Base-by-base conservation (phyloP, 192 early-diverging fungal species). In the Coemansia sp. region DNA sequence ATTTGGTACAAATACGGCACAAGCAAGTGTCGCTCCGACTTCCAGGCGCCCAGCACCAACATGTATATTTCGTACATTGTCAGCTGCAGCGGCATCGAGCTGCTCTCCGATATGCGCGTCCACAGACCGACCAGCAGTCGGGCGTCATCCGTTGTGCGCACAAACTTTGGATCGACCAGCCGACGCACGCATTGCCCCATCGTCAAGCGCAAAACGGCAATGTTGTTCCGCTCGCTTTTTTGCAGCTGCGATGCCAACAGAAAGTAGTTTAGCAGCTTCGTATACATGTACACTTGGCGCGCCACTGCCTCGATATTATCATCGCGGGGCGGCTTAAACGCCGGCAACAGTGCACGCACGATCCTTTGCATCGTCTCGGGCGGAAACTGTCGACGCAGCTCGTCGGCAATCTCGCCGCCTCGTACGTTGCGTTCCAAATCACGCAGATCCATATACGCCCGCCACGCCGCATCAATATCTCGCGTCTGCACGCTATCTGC, bases 111-210 rank as follows among this genome's bases (percentile, higher is more conserved):
- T 14, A 80, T 68, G 34, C 54, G 26, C 55, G 57, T 21, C 58
- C 72, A 73, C 14, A 49, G 24, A 0, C 51, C 12, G 11, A 80
- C 77, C 37, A 80, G 46, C 40, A 3, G 9, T 58, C 60, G 38
- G 0, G 70, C 77, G 11, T 68, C 71, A 2, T 52, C 52, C 5
- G 66, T n/a, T 5, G 67, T 68, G 5, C 59, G 67, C 54, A 65
- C 58, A 49, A 46, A 15, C n/a, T 37, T 55, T 1, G 34, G 12
- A 23, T 54, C 48, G 4, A 80, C 53, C 8, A 68, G 11, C 21
- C 77, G 67, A 38, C 77, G 68, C 42, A 80, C 50, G 44, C 77
- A 80, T 55, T 65, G 77, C 2, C 77, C 77, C 71, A 80, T 71
- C 8, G 68, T 52, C 42, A 71, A 42, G 38, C 56, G 64, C 40